phyloP scores from a whole-genome alignment of 2,329 filamentous ascomycete species.

The Phialophora chinensis region DNA sequence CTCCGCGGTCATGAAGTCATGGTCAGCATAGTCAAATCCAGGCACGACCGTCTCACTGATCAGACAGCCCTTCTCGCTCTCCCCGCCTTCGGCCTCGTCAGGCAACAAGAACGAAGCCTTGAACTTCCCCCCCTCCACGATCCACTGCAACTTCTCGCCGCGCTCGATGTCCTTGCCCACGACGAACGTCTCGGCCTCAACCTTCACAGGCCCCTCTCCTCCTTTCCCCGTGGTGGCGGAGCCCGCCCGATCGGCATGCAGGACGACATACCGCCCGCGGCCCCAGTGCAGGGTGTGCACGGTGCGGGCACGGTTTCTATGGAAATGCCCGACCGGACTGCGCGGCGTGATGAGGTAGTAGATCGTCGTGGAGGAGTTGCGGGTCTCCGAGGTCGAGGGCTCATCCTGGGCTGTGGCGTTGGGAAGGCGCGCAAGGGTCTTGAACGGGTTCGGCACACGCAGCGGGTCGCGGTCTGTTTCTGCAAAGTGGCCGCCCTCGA shows the following conservation, averaged over 20 bases:
- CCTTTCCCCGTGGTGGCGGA: background rate
- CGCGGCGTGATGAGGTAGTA: conserved; percentile 67
- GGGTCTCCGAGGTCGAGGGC: conserved; percentile 46
- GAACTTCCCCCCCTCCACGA: conserved; percentile 71
- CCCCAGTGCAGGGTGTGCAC: conserved; percentile 66
- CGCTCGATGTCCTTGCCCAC: conserved; percentile 65
- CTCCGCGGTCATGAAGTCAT: conserved; percentile 66
- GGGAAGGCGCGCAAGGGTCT: conserved; percentile 42
- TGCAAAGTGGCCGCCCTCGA: conserved; percentile 69
- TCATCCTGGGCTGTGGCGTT: conserved; percentile 45
- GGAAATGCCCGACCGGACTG: conserved; percentile 64
- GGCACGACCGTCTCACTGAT: conserved; percentile 73
- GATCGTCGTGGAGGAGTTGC: conserved; percentile 66
- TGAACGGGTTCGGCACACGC: conserved; percentile 63
- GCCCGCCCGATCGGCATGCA: conserved; percentile 7
- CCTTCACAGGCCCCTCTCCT: background rate
- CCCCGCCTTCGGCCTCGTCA: conserved; percentile 42
- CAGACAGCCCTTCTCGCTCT: conserved; percentile 59
- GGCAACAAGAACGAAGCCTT: conserved; percentile 68
- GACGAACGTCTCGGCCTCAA: conserved; percentile 50
- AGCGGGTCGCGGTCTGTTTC: conserved; percentile 64
- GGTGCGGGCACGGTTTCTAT: conserved; percentile 66
- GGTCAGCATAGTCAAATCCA: conserved; percentile 70
- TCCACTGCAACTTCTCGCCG: conserved; percentile 70
- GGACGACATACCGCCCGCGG: conserved; percentile 56